These are phyloP conservation scores for Pleurotus citrinopileatus DNA, from an alignment of 768 basidiomycete genomes.

Conservation along the genomic window DNA sequence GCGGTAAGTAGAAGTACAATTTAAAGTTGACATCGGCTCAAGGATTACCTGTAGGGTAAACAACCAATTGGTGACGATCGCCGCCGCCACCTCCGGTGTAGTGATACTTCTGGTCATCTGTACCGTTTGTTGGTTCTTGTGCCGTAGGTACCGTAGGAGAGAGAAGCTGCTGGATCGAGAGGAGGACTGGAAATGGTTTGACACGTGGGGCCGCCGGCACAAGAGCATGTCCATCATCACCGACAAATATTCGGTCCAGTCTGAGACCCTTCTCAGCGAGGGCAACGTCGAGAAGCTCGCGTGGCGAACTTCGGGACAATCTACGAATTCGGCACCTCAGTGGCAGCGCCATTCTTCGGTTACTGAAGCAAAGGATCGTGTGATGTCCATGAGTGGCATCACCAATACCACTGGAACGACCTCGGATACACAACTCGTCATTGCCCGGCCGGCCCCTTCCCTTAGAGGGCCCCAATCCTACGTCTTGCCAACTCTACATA, in stretches of 20 bases:
- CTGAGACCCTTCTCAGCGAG: background rate
- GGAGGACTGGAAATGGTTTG: constrained; percentile 5
- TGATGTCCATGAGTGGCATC: background rate
- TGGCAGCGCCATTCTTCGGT: background rate
- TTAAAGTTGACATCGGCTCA: too few species aligned
- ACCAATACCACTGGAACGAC: constrained; percentile 3
- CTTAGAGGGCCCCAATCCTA: background rate
- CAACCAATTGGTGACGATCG: background rate
- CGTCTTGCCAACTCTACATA: background rate
- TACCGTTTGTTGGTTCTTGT: background rate
- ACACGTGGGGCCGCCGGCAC: background rate
- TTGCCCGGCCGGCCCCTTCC: background rate
- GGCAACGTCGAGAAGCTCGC: background rate
- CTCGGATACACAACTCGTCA: background rate
- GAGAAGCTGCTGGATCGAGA: background rate
- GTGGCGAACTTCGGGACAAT: background rate
- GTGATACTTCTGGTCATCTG: background rate
- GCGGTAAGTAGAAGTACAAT: too few species aligned
- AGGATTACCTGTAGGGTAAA: background rate
- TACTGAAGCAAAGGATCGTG: background rate
- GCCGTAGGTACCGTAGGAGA: background rate
- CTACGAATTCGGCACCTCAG: background rate
- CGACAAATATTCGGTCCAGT: background rate
- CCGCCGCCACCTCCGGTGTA: background rate
- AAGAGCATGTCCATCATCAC: background rate